A percentile compares a stretch with the other conserved stretches of the same genome.
phyloP scores from a whole-genome alignment of 768 basidiomycete species.

The Mycena venus region DNA sequence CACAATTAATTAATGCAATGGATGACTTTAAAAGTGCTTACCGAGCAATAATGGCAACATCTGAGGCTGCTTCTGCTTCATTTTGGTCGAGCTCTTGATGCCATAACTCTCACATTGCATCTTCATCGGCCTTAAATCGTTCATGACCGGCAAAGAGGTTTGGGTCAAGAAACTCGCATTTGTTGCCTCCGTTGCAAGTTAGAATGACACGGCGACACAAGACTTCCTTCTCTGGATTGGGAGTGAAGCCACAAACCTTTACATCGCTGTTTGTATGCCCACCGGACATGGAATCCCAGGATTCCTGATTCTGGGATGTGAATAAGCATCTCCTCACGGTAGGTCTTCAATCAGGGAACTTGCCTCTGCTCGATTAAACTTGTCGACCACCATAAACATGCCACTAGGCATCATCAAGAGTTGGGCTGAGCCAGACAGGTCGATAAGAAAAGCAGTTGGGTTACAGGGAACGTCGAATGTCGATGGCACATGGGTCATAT shows the following conservation, averaged over 20 bases:
- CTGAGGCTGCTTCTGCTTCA: constrained; percentile 19
- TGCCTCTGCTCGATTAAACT: neutral
- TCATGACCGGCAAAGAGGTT: neutral
- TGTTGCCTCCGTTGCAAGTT: constrained; percentile 1
- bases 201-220: neutral
- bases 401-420: neutral
- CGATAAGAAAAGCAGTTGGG: no score
- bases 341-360: neutral
- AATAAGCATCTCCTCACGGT: neutral
- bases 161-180: constrained; percentile 1
- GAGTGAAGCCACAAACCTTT: neutral
- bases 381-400: neutral
- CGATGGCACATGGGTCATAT: no score
- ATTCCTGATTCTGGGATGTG: neutral
- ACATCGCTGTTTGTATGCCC: neutral
- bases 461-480: no score
- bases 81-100: constrained; percentile 3
- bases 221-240: neutral
- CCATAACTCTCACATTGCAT: neutral
- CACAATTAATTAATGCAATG: neutral
- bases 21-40: neutral
- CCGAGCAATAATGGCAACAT: no score
- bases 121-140: constrained; percentile 14
- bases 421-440: no score
- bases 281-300: neutral